Evolutionary conservation across 805 yeast species (phyloP).

Genomic region (Cephaloascus albidus): DNA sequence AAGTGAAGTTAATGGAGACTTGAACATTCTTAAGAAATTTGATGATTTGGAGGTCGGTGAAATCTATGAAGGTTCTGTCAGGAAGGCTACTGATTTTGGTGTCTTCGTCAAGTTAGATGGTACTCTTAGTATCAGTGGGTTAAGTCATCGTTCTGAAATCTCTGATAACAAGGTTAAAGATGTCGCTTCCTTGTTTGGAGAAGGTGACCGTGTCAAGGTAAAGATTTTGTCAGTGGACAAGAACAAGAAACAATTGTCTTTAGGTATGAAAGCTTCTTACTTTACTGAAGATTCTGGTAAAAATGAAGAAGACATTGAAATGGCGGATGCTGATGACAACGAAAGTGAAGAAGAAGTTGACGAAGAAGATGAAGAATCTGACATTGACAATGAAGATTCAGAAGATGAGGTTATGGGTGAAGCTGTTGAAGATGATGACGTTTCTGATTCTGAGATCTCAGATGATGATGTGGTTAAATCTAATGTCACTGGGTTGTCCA

Average conservation of each 20-base stretch:
- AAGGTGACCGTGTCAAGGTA: conserved; percentile 87
- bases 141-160: conserved; percentile 80
- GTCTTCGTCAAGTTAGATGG: conserved; percentile 79
- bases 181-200: conserved; percentile 59
- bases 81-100: conserved; percentile 78
- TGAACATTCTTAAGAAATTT: conserved; percentile 46
- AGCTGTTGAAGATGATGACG: conserved; percentile 19
- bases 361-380: conserved; percentile 17
- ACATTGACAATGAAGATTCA: conserved; percentile 15
- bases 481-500: conserved; percentile 51
- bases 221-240: conserved; percentile 56
- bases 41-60: conserved; percentile 66
- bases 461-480: conserved; percentile 18
- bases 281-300: conserved; percentile 33
- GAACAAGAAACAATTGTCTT: conserved; percentile 65
- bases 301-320: conserved; percentile 14
- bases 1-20: conserved; percentile 67
- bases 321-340: conserved; percentile 12
- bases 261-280: conserved; percentile 93
- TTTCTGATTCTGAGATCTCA: conserved; percentile 16
- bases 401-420: conserved; percentile 27
- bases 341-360: conserved; percentile 19
- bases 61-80: conserved; percentile 68
- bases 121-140: conserved; percentile 67
- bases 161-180: conserved; percentile 61